Conservation (phyloP, 2,329 filamentous ascomycete species). For the Pestalotiopsis sp. region DNA sequence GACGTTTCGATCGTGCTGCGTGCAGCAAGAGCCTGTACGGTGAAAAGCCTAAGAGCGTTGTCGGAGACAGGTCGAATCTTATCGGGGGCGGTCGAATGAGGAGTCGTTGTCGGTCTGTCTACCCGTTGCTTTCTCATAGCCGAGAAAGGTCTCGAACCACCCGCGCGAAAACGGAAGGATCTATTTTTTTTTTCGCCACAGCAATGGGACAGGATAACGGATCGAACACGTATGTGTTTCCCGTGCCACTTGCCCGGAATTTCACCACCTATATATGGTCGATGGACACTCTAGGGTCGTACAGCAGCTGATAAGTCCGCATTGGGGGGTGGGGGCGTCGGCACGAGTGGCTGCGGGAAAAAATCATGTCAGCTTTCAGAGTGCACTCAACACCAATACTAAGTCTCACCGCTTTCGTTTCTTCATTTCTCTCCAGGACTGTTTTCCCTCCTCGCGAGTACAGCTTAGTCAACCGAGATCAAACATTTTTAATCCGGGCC, state of each 20-base stretch:
- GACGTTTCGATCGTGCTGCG: too few species aligned
- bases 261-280: background rate
- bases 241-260: background rate
- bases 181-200: background rate
- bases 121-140: background rate
- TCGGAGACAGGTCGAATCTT: too few species aligned
- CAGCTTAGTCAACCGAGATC: too few species aligned
- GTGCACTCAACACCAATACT: background rate
- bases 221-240: background rate
- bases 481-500: too few species aligned
- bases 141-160: background rate
- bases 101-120: too few species aligned
- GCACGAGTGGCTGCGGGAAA: background rate
- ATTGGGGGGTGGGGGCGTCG: background rate
- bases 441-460: too few species aligned
- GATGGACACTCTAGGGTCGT: background rate
- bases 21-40: too few species aligned
- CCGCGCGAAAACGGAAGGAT: background rate
- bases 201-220: background rate
- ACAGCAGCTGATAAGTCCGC: background rate
- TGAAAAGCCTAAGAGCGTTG: too few species aligned
- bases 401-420: too few species aligned
- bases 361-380: background rate
- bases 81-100: too few species aligned
- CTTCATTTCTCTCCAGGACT: too few species aligned